Evolutionary conservation across 2,329 filamentous ascomycete species (phyloP).

Genomic region (Ophiostoma novo-ulmi): DNA sequence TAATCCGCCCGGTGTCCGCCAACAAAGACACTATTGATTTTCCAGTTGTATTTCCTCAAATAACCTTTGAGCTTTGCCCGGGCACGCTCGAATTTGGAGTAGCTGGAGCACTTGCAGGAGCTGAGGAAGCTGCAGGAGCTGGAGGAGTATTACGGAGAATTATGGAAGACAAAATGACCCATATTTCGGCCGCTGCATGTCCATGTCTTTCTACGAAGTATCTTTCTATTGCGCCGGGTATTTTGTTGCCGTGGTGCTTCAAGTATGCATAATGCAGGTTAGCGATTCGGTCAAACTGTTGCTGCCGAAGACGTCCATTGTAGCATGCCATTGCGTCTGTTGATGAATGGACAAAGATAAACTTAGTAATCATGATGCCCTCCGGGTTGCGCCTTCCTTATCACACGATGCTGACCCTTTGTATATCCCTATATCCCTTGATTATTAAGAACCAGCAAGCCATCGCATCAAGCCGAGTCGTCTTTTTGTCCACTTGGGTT

Average conservation of each 20-base stretch:
- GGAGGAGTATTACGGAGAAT: not conserved
- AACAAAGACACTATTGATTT: not conserved
- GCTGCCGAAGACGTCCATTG: no score
- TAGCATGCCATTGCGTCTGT: no score
- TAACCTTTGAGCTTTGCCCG: not conserved
- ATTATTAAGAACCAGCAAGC: not conserved
- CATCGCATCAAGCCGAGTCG: not conserved
- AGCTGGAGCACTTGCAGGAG: no score
- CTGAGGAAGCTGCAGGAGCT: not conserved
- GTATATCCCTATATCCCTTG: not conserved
- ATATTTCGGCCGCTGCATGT: constrained; percentile 8
- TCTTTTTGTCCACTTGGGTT: not conserved
- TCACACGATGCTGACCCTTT: not conserved
- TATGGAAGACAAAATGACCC: not conserved
- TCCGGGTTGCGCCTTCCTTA: not conserved
- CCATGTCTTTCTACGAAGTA: not conserved
- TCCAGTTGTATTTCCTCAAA: not conserved
- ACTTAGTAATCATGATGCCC: not conserved
- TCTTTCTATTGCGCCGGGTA: not conserved
- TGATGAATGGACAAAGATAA: not conserved
- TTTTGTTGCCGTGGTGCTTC: not conserved
- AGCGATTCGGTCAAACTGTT: no score
- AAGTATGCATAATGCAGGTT: not conserved
- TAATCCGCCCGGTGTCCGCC: not conserved
- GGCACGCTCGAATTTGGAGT: not conserved